Percentiles rank a stretch among this genome's conserved stretches.
These are phyloP conservation scores for Phellinidium pouzarii DNA, from an alignment of 1,284 basidiomycete genomes.

Conservation along the genomic window DNA sequence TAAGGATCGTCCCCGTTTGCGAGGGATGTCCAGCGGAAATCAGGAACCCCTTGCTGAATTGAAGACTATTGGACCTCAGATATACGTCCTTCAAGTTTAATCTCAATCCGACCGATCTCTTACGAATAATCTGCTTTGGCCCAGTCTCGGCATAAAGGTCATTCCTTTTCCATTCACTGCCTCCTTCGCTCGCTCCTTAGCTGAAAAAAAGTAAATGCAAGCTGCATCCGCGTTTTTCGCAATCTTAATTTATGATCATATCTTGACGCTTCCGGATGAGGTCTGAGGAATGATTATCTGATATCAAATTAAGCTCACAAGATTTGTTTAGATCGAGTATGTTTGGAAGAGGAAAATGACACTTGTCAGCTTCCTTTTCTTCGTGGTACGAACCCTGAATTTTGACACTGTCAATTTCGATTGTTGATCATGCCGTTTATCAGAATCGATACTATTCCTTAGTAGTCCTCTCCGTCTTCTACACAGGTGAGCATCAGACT, in stretches of 20 bases:
- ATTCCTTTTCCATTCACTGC: too few relatives aligned
- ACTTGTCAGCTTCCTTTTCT: background rate
- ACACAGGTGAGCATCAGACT: background rate
- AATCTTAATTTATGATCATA: background rate
- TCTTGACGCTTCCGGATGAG: slow-evolving; percentile 9
- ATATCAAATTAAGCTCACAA: background rate
- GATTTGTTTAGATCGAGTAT: background rate
- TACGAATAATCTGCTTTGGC: background rate
- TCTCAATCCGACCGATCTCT: background rate
- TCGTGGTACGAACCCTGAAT: background rate
- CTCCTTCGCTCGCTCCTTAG: background rate
- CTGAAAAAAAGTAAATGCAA: background rate
- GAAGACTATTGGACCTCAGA: background rate
- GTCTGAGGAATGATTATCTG: background rate
- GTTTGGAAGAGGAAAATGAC: background rate
- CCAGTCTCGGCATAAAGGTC: background rate
- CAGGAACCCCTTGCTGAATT: too few relatives aligned
- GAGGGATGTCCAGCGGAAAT: too few relatives aligned
- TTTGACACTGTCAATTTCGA: background rate
- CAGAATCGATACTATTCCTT: background rate
- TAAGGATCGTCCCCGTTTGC: too few relatives aligned
- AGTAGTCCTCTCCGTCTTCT: background rate
- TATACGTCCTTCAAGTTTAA: background rate
- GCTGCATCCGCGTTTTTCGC: background rate
- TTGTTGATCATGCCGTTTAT: background rate